Percentiles rank a stretch among this genome's conserved stretches.
Evolutionary conservation across 179 eudicot genomes (phyloP).

Genomic region (Silene coronaria): DNA sequence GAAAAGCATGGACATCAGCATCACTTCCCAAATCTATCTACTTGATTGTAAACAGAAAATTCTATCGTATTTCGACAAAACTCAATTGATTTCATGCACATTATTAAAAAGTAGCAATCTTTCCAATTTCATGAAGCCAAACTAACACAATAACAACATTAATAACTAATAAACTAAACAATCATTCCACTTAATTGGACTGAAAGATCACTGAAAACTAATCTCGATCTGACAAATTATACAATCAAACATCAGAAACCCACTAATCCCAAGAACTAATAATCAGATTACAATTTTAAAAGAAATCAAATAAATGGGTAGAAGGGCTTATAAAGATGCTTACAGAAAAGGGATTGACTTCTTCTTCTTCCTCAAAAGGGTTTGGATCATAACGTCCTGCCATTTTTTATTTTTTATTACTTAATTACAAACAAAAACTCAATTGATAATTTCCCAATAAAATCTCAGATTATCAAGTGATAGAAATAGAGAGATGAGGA

Average conservation of each 20-base stretch:
- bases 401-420: conserved; percentile 23
- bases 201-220: not conserved
- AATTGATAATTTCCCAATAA: not conserved
- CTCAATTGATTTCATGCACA: not conserved
- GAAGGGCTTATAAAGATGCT: conserved; percentile 11
- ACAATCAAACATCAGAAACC: not conserved
- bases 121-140: not conserved
- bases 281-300: not conserved
- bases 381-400: conserved; percentile 69
- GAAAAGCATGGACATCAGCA: not conserved
- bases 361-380: conserved; percentile 71
- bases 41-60: not conserved
- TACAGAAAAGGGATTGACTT: conserved; percentile 74
- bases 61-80: not conserved
- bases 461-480: not conserved
- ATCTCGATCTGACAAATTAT: not conserved
- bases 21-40: not conserved
- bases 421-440: conserved; percentile 6
- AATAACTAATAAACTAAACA: not conserved
- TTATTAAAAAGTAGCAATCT: not conserved
- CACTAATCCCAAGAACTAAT: not conserved
- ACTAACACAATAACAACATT: not conserved
- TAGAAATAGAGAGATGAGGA: not conserved
- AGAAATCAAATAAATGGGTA: not conserved
- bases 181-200: not conserved